Base-by-base conservation (phyloP, 2,329 filamentous ascomycete genomes). In the Alternaria infectoria region DNA sequence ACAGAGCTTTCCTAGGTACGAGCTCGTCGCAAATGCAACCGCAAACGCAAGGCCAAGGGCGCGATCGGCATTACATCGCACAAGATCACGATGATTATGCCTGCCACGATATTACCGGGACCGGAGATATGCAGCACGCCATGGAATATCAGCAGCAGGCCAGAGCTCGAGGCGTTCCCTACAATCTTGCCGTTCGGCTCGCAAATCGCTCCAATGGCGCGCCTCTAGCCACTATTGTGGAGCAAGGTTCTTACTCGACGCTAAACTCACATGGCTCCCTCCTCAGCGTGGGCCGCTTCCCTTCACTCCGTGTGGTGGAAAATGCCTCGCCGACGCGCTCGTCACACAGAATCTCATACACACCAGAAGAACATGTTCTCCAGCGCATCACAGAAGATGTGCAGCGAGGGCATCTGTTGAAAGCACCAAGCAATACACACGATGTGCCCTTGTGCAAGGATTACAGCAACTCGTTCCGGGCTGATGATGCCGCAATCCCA, bases 141-240 rank as follows among this genome's bases (percentile, higher is more conserved):
- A 23, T 52, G 36, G 64, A 57, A 54, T 63, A 60, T 45, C 68
- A 69, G 51, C 70, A 66, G 46, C 67, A 72, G 30, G 32, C 43
- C 55, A 69, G 52, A 67, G 55, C 57, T 60, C 69, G 71, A 55
- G 65, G 61, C 59, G 60, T 67, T 40, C 68, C 74, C 19, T 71
- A 72, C 62, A 72, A 72, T 59, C 62, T 73, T 62, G 67, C 71
- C 54, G 67, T 66, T 54, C 71, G 71, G n/a, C 66, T 72, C 55
- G 61, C 71, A 57, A 77, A 74, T 62, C 72, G 72, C 28, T 64
- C 70, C 58, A 75, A 78, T 66, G 79, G 77, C 57, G 78, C 72
- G 36, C 79, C 79, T 12, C 77, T 84, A n/a, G 79, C 78, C 26
- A 82, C 81, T 13, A 84, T 84, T 61, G 69, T 79, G 43, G 82